Evolutionary conservation across 2,329 filamentous ascomycete species (phyloP).

Genomic region (Hawksworthiomyces lignivorus): DNA sequence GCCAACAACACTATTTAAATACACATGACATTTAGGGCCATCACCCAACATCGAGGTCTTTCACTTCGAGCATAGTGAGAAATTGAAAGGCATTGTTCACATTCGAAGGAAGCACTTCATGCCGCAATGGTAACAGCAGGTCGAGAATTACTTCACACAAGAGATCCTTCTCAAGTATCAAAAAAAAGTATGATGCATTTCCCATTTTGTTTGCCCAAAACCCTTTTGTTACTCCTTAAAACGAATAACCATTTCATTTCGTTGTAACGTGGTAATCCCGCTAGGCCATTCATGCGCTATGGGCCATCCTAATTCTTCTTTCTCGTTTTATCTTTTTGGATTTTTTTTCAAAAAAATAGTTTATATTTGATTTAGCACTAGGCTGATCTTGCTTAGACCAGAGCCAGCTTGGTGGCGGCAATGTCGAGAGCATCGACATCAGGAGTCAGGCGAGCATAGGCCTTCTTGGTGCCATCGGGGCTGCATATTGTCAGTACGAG

Average conservation of each 20-base stretch:
- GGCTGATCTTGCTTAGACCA: constrained; percentile 87
- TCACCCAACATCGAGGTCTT: no score
- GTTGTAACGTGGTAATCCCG: neutral
- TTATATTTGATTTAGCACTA: no score
- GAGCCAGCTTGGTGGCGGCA: constrained; percentile 95
- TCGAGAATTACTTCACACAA: no score
- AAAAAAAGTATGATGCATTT: no score
- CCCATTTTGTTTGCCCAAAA: neutral
- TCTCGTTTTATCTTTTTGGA: constrained; percentile 7
- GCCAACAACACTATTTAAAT: no score
- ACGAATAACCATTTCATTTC: neutral
- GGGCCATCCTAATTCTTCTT: neutral
- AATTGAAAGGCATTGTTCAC: no score
- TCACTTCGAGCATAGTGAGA: no score
- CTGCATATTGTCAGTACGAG: constrained; percentile 34
- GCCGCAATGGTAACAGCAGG: no score
- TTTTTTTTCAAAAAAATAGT: constrained; percentile 3
- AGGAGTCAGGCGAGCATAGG: constrained; percentile 87
- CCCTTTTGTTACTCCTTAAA: neutral
- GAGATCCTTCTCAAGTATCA: no score
- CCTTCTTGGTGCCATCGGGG: constrained; percentile 98
- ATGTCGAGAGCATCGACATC: constrained; percentile 99
- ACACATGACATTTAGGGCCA: no score
- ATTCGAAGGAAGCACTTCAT: no score
- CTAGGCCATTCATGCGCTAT: neutral